Percentiles rank a stretch among this genome's conserved stretches.
phyloP scores from a whole-genome alignment of 768 basidiomycete genomes.

The Hebeloma cylindrosporum region DNA sequence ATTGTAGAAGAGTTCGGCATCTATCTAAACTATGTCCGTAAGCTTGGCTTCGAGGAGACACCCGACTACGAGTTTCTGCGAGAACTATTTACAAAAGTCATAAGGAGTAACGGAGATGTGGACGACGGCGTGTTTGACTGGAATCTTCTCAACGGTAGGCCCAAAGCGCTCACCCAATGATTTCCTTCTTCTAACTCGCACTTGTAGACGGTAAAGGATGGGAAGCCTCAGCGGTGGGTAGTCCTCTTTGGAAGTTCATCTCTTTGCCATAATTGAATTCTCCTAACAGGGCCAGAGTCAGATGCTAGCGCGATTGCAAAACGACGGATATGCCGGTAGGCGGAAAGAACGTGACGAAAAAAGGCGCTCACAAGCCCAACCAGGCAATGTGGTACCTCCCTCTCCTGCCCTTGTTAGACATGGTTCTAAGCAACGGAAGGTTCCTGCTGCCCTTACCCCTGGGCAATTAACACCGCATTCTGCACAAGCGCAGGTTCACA shows the following conservation, averaged over 20 bases:
- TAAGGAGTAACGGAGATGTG: conserved; percentile 86
- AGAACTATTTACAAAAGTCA: conserved; percentile 90
- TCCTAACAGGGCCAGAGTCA: conserved; percentile 57
- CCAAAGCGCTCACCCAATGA: neutral
- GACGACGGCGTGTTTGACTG: conserved; percentile 97
- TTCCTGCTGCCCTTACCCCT: conserved; percentile 59
- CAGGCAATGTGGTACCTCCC: conserved; percentile 62
- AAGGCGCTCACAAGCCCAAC: conserved; percentile 58
- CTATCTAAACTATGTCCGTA: conserved; percentile 98
- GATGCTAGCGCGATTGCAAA: conserved; percentile 63
- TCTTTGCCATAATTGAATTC: neutral
- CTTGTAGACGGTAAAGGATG: conserved; percentile 84
- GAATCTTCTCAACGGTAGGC: conserved; percentile 82
- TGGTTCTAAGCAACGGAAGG: conserved; percentile 70
- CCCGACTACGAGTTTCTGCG: conserved; percentile 98
- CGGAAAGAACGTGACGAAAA: conserved; percentile 69
- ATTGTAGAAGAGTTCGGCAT: conserved; percentile 93
- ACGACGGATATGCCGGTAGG: conserved; percentile 50
- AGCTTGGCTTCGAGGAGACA: conserved; percentile 97
- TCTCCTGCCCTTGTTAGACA: conserved; percentile 79
- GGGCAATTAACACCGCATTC: conserved; percentile 72
- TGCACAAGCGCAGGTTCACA: conserved; percentile 70
- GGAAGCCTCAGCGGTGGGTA: conserved; percentile 77
- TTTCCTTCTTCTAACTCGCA: conserved; percentile 9
- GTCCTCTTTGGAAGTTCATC: conserved; percentile 3